phyloP scores from a whole-genome alignment of 2,329 filamentous ascomycete genomes.

The Colletotrichum eleusines region DNA sequence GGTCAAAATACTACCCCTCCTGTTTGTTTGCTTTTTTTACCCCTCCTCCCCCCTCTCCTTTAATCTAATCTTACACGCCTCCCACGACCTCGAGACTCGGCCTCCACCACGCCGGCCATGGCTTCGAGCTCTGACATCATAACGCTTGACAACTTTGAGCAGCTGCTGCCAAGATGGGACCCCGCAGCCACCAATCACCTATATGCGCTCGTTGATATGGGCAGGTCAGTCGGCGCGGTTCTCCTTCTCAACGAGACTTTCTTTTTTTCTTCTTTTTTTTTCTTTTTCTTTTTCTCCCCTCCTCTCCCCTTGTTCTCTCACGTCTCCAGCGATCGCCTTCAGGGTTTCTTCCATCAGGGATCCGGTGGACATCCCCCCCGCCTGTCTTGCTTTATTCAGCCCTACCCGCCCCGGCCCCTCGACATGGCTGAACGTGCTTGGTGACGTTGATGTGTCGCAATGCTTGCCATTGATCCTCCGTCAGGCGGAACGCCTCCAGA shows the following conservation, averaged over 20 bases:
- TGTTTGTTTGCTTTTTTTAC: background rate
- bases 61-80: background rate
- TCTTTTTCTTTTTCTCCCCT: background rate
- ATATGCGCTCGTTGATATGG: conserved; percentile 71
- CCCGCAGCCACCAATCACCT: conserved; percentile 61
- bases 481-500: background rate
- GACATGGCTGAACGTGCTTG: background rate
- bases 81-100: background rate
- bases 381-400: background rate
- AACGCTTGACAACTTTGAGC: conserved; percentile 63
- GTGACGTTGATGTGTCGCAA: background rate
- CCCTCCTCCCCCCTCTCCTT: background rate
- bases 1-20: conserved; percentile 33
- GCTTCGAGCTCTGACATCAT: conserved; percentile 55
- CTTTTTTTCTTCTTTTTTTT: background rate
- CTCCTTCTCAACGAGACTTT: background rate
- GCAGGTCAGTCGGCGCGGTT: conserved; percentile 58
- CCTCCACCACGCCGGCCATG: conserved; percentile 29
- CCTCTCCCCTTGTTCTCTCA: background rate
- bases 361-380: background rate
- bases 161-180: conserved; percentile 63
- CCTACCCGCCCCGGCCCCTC: background rate
- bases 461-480: background rate
- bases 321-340: conserved; percentile 1
- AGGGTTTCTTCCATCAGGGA: background rate